Conservation (phyloP, 1,284 basidiomycete species). For the Tremellales sp. region DNA sequence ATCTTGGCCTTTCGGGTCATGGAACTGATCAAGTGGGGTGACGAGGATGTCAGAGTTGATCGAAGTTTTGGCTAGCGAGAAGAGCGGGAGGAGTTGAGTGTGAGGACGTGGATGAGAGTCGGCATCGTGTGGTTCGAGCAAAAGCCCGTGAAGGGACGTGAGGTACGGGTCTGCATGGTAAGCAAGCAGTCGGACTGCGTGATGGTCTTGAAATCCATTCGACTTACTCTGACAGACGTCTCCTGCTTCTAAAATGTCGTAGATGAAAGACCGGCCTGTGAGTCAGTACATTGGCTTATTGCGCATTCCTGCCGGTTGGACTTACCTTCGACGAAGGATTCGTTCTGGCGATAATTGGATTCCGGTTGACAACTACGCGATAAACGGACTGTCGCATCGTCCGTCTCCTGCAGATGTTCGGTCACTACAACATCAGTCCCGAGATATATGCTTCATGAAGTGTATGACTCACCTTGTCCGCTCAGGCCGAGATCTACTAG, state of each 20-base stretch:
- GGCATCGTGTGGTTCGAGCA: constrained; percentile 40
- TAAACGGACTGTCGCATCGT: constrained; percentile 32
- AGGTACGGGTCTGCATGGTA: constrained; percentile 39
- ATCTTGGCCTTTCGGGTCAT: constrained; percentile 41
- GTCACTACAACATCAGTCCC: constrained; percentile 25
- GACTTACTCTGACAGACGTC: constrained; percentile 44
- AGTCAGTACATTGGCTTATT: not conserved
- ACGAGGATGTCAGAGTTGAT: constrained; percentile 52
- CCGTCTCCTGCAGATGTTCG: constrained; percentile 37
- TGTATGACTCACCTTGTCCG: constrained; percentile 44
- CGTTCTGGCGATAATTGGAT: constrained; percentile 31
- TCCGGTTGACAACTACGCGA: constrained; percentile 40
- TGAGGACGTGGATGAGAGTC: constrained; percentile 44
- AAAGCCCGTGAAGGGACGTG: constrained; percentile 43
- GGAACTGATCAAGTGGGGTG: constrained; percentile 52
- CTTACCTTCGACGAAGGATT: constrained; percentile 18
- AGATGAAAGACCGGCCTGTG: constrained; percentile 38
- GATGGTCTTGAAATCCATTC: no score
- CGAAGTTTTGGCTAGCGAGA: constrained; percentile 46
- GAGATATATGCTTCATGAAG: not conserved
- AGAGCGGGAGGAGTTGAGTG: constrained; percentile 43
- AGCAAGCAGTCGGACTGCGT: not conserved
- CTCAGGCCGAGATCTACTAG: constrained; percentile 47
- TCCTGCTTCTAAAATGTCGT: constrained; percentile 38
- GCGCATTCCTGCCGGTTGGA: not conserved